Evolutionary conservation across 805 yeast genomes (phyloP), one percentile per base, ranked within the genome.

Genomic region (Tetrapisispora fleetii): DNA sequence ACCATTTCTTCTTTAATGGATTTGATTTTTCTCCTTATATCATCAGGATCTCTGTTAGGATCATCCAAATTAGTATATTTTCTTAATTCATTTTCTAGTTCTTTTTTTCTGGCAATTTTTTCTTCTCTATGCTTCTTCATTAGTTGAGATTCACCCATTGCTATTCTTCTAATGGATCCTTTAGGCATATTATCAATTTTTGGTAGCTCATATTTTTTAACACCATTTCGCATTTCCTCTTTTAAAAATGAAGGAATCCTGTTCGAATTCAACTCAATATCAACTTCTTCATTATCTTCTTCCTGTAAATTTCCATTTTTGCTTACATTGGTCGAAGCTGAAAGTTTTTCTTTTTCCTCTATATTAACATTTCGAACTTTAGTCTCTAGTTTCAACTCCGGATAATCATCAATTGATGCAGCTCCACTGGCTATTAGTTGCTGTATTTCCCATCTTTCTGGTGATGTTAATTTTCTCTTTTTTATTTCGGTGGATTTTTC

Each of bases 371-470:
- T 13, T 24, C 13, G 35, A 16, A 36, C 43, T 52, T 58, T 19
- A 57, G 60, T n/a, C 57, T 63, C 9, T 64, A 32, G 46, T 13
- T 39, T 27, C 2, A 82, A 59, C 47, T 81, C 90, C 1, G 89
- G 89, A 58, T 81, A 80, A 52, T 83, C 90, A 2, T 78, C 73
- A 1, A 83, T 77, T 5, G 80, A 71, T 0, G 80, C 77, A 0
- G 78, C 90, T 2, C 95, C 95, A 5, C 91, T 78, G 0, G 91
- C 81, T 24, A 84, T 85, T 41, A 90, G 67, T 60, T 90, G 96
- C 33, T 85, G 72, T 46, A 86, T 74, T 60, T 91, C 97, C 95
- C 96, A 90, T 48, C 88, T 67, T 64, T 90, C 98, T 0, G 95
- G 95, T 0, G 95, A 84, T 0, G 95, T 83, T 35, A 83, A 63